Evolutionary conservation across 2,329 filamentous ascomycete genomes (phyloP).

Genomic region (Ophiocordyceps camponoti-saundersi): DNA sequence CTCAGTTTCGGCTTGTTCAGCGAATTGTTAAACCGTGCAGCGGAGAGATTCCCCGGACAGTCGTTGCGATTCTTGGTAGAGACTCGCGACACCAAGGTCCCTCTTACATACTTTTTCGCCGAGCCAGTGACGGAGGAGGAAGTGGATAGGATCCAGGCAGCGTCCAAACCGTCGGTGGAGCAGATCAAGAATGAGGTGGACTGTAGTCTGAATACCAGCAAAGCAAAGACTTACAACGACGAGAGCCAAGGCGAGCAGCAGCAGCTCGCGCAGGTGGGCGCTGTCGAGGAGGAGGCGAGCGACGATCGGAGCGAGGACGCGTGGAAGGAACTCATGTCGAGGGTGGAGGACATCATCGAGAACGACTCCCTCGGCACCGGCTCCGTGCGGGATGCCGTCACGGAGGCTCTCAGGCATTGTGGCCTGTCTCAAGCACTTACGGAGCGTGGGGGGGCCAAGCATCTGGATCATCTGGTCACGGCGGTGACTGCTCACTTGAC

Average conservation of each 20-base stretch:
- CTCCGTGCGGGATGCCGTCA: constrained; percentile 34
- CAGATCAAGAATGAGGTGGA: constrained; percentile 50
- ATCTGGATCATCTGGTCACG: constrained; percentile 32
- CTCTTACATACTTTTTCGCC: constrained; percentile 79
- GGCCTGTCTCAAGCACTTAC: constrained; percentile 30
- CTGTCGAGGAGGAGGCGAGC: constrained; percentile 4
- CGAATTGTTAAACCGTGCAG: constrained; percentile 59
- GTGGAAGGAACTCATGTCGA: constrained; percentile 37
- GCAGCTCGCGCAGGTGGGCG: constrained; percentile 1
- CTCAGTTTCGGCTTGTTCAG: constrained; percentile 67
- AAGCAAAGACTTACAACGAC: constrained; percentile 7
- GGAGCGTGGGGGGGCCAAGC: constrained; percentile 25
- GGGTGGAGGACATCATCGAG: constrained; percentile 39
- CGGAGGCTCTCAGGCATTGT: constrained; percentile 36
- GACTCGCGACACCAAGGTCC: constrained; percentile 39
- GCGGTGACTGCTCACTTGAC: constrained; percentile 22
- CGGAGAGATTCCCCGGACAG: constrained; percentile 54
- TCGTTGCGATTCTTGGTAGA: constrained; percentile 73
- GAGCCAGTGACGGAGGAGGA: constrained; percentile 63
- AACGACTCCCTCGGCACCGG: constrained; percentile 36
- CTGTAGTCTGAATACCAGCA: constrained; percentile 18
- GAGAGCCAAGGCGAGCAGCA: constrained; percentile 5
- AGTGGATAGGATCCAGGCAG: constrained; percentile 57
- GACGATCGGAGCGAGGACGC: constrained; percentile 17
- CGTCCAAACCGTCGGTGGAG: constrained; percentile 45